Evolutionary conservation across 768 basidiomycete species (phyloP).

Genomic region (Pisolithus albus): DNA sequence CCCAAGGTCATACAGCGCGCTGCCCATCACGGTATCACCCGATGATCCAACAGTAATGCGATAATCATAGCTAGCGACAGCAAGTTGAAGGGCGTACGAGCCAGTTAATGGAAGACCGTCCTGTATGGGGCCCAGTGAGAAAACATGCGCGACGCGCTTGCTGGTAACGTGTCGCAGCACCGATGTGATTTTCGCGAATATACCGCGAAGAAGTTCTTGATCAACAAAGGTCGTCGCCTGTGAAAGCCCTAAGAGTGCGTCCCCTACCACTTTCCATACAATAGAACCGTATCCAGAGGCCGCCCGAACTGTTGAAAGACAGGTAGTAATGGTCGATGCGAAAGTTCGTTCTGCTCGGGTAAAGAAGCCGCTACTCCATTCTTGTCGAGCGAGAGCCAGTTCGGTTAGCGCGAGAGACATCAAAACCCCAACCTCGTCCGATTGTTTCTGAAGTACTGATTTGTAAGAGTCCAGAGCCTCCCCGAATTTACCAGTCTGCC

Average conservation of each 20-base stretch:
- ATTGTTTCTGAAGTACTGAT: conserved; percentile 46
- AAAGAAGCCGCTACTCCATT: conserved; percentile 64
- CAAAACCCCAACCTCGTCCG: conserved; percentile 65
- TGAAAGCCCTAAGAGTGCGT: conserved; percentile 67
- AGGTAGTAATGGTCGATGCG: conserved; percentile 46
- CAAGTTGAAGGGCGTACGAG: conserved; percentile 40
- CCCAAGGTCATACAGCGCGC: conserved; percentile 72
- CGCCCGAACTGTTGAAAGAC: conserved; percentile 42
- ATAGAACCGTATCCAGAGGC: conserved; percentile 61
- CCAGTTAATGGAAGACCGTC: conserved; percentile 23
- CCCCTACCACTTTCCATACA: conserved; percentile 80
- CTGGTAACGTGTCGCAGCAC: conserved; percentile 36
- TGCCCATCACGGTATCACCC: conserved; percentile 43
- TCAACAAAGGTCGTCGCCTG: conserved; percentile 43
- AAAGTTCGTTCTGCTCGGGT: conserved; percentile 72
- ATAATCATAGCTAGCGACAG: conserved; percentile 55
- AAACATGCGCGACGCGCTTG: conserved; percentile 36
- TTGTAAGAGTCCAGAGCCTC: conserved; percentile 69
- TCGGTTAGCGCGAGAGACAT: conserved; percentile 66
- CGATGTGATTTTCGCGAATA: conserved; percentile 30
- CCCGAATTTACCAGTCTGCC: conserved; percentile 64
- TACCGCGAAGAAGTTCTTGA: conserved; percentile 29
- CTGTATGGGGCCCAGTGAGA: conserved; percentile 28
- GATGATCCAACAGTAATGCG: conserved; percentile 51
- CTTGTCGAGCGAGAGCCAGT: conserved; percentile 61